Conservation (phyloP, 2,329 filamentous ascomycete species). For the Didymella pinodella region DNA sequence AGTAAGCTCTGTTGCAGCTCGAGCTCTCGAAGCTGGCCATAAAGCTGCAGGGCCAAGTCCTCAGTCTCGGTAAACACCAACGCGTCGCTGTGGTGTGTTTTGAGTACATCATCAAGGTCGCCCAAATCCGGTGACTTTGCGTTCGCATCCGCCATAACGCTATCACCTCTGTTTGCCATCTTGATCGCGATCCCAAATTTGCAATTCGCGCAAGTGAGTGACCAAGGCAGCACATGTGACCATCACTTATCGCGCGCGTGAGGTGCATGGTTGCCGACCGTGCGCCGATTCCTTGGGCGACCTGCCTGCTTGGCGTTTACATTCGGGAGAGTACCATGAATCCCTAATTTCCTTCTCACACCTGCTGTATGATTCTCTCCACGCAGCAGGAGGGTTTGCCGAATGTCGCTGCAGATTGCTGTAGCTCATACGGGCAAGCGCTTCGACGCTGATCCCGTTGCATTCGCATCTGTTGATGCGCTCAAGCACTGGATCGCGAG, state of each 20-base stretch:
- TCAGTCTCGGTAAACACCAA: slow-evolving; percentile 72
- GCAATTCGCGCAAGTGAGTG: slow-evolving; percentile 2
- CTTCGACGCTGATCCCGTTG: slow-evolving; percentile 77
- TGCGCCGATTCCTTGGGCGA: slow-evolving; percentile 42
- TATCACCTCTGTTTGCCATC: slow-evolving; percentile 36
- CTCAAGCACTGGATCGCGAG: slow-evolving; percentile 82
- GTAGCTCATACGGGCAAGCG: slow-evolving; percentile 92
- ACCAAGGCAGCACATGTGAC: slow-evolving; percentile 18
- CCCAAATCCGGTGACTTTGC: slow-evolving; percentile 21
- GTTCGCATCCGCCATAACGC: slow-evolving; percentile 33
- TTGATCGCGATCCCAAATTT: slow-evolving; percentile 9
- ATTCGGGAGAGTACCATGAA: slow-evolving; percentile 29
- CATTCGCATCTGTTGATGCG: slow-evolving; percentile 81
- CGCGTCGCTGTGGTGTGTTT: slow-evolving; percentile 55
- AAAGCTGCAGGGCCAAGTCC: slow-evolving; percentile 70
- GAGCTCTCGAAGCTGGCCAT: slow-evolving; percentile 75
- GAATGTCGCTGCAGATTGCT: slow-evolving; percentile 89
- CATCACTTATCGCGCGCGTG: slow-evolving; percentile 26
- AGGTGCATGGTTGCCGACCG: slow-evolving; percentile 32
- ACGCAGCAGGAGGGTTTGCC: slow-evolving; percentile 44
- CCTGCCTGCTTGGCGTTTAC: slow-evolving; percentile 28
- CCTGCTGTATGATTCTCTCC: slow-evolving; percentile 30
- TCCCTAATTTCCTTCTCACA: slow-evolving; percentile 23
- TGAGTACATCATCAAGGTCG: slow-evolving; percentile 50
- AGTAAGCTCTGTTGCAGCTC: slow-evolving; percentile 76